Base-by-base conservation (phyloP, 495 filamentous ascomycete genomes). In the Podospora pseudoanserina region DNA sequence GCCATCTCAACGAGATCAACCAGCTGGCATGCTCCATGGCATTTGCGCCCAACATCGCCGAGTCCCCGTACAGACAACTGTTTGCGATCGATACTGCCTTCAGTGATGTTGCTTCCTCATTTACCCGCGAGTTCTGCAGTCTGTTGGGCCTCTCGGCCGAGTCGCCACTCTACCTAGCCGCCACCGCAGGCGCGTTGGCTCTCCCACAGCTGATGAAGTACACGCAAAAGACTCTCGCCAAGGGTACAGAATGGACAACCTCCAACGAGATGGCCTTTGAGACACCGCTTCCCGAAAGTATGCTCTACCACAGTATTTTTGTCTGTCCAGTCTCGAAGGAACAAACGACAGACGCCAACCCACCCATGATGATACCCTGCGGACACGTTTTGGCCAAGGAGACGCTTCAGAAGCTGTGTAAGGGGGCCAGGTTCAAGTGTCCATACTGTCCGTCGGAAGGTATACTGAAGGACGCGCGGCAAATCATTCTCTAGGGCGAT, bases 271-370 rank as follows among this genome's bases (percentile, higher is more conserved):
- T 99, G 16, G 92, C 96, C 6, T 94, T 96, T 66, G 95, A 97
- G 79, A 96, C 95, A 0, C 89, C 95, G 0, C 86, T 99, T 0
- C 95, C 95, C 0, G 85, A 86, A 20, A 87, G 87, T 53, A 97
- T 96, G 82, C 86, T 92, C 60, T 99, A 94, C 83, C 95, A 99
- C 78, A 90, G 88, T 57, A 97, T 99, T 74, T 98, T 99, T 74
- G 95, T 99, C 34, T 99, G 95, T 74, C 95, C 95, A 4, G 96
- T 99, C 15, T 91, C 88, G 70, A 97, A 97, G 79, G 96, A 96
- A 71, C 95, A 99, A 77, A 92, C 91, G 0, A 98, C 94, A 0
- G 95, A 97, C 72, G 76, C 82, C 19, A 99, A 98, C 76, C 94
- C 95, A 19, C 95, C 95, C 1, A 95, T 97, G 90, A 96, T 97